These are phyloP conservation scores for Ogataea pini DNA, from an alignment of 805 yeast species.

Conservation along the genomic window DNA sequence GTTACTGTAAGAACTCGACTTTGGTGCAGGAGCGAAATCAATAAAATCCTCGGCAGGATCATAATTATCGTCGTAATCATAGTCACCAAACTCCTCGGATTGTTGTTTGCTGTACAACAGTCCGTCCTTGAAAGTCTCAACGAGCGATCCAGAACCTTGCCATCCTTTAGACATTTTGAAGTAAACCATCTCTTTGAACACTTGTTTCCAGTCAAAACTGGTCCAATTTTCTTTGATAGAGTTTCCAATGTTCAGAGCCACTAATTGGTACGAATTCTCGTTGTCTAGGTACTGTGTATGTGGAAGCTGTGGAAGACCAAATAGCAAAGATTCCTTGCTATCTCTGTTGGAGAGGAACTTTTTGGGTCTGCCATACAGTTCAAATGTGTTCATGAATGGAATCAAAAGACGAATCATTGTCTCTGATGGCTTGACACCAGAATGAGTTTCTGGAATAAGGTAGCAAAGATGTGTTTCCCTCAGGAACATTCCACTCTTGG, in stretches of 20 bases:
- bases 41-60: constrained; percentile 37
- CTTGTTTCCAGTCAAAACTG: constrained; percentile 37
- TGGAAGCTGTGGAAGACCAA: constrained; percentile 76
- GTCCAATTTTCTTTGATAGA: constrained; percentile 36
- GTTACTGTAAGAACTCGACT: not conserved
- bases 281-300: constrained; percentile 55
- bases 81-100: constrained; percentile 23
- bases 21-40: constrained; percentile 12
- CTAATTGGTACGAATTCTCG: constrained; percentile 33
- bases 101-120: constrained; percentile 31
- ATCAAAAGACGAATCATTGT: constrained; percentile 70
- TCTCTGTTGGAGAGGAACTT: constrained; percentile 59
- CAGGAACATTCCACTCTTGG: constrained; percentile 26
- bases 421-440: constrained; percentile 70
- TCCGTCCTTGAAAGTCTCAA: constrained; percentile 35
- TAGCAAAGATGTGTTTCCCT: constrained; percentile 33
- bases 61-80: constrained; percentile 25
- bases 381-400: constrained; percentile 70
- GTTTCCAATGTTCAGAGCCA: constrained; percentile 34
- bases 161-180: constrained; percentile 37
- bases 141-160: constrained; percentile 37
- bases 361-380: constrained; percentile 72
- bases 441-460: constrained; percentile 66
- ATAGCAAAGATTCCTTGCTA: constrained; percentile 56
- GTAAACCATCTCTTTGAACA: constrained; percentile 38